Base-by-base conservation (phyloP, 805 yeast species). In the Cyberlindnera xishuangbannaensis region DNA sequence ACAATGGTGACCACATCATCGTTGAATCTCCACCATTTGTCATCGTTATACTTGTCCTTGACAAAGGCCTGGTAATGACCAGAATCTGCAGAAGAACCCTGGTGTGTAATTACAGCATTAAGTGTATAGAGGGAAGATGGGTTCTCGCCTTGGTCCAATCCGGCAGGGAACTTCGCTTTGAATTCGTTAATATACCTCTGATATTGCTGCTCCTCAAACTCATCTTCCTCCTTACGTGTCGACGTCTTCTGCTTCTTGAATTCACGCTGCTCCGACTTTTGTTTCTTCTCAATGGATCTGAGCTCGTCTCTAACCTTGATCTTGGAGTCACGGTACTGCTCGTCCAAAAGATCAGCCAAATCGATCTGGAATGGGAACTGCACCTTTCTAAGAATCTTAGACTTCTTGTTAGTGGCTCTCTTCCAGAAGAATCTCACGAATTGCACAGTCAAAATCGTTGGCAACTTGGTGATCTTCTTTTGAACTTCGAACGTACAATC, bases 381-480 rank as follows among this genome's bases (percentile, higher is more conserved):
- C 17, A 92, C 98, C 62, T 82, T 86, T 56, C 98, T 78, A 56
- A 92, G 69, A 55, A 92, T 92, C 62, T 92, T 92, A 14, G 95
- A 83, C 64, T 92, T 92, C 61, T 82, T 83, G 44, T 75, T 76
- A 4, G 94, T 83, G 37, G 90, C 95, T 54, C 90, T 75, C 56
- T 90, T 84, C 98, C 98, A 92, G 59, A 78, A 92, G 56, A 92
- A 92, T 53, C 99, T 74, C 42, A 92, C 92, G 61, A 83, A 92
- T 56, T 92, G 95, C 26, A 92, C 86, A 8, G 90, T 83, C 47
- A 92, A 67, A 55, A 80, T 81, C 52, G 83, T 80, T 39, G 99
- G 99, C 45, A 92, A 65, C 54, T 83, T 76, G 2, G 82, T 72
- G 37, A 92, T 81, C 34, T 72, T 59, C 39, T 58, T 63, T 20